Base-by-base conservation (phyloP, 495 filamentous ascomycete genomes). In the Daldinia caldariorum region DNA sequence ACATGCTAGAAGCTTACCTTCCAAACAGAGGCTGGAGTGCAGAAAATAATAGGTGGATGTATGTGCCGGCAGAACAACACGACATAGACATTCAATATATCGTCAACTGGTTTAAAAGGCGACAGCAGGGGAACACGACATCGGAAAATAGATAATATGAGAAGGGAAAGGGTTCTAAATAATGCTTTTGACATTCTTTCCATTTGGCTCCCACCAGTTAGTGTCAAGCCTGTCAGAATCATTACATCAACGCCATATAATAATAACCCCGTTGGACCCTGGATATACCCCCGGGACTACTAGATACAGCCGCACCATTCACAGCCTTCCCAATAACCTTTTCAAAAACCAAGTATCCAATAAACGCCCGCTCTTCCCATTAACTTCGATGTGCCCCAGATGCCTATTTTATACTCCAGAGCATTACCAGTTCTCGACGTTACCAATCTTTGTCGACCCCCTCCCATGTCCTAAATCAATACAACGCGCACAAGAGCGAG, bases 1-100 rank as follows among this genome's bases (percentile, higher is more conserved):
- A 87, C 70, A 78, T 84, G 76, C 77, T 87, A 10, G 80, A 83
- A 66, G 82, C 79, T 12, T 87, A 81, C 58, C 54, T 86, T 20
- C 84, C 84, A 1, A 79, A 80, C 47, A 79, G 84, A 32, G 76
- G 76, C 9, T 86, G 84, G 84, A 80, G 72, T 39, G 67, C 63
- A 10, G 71, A 78, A 1, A 53, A 69, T 0, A 59, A 78, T 26
- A 63, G 60, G 32, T 87, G 83, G 83, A 67, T 81, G 26, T 87
- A 84, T 49, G 58, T 81, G 10, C 77, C 80, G 4, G 79, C 74
- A 2, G 73, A 77, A 6, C 78, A 83, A 63, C 83, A 85, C 50
- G 81, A 83, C 12, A 73, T 56, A 18, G 83, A 85, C 43, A 49
- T 81, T 34, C 71, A 77, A 10, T 71, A 69, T 22, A 63, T 78